Base-by-base conservation (phyloP, 2,329 filamentous ascomycete species). In the Cercospora zeina region DNA sequence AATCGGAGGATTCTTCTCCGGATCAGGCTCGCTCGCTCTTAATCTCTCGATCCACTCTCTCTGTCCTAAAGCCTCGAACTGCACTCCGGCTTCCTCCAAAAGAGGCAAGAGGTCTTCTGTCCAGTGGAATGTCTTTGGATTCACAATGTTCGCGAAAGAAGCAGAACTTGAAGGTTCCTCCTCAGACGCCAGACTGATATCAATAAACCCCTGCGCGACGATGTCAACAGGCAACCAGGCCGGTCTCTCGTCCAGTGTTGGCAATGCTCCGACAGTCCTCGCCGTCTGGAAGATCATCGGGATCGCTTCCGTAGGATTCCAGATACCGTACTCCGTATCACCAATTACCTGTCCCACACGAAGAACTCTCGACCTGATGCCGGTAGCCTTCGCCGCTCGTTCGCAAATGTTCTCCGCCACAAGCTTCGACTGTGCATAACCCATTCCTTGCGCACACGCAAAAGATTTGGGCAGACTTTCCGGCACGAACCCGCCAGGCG, bases 51-150 rank as follows among this genome's bases (percentile, higher is more conserved):
- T 70, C 81, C 81, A 83, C 58, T 81, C 77, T 8, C 73, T 71
- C 39, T 78, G 74, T 2, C 76, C 64, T 1, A 84, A 77, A 6
- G 75, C 70, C 16, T 78, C 72, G 53, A 82, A 83, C 14, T 74
- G 62, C 5, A 84, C 68, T 0, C 81, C 81, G 0, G 79, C 76
- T 0, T 71, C 68, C n/a, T 70, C 72, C 7, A 87, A 72, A 3
- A 78, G 77, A 1, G 83, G 83, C 0, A 87, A 76, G 2, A 87
- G 71, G 55, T 85, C 80, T 0, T 75, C 61, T 0, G 80, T 83
- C 82, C 83, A 86, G 37, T 80, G 74, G 65, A 85, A 81, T 1
- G 73, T 72, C 6, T 66, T 71, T 0, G 79, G 78, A 62, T 85
- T 85, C n/a, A 82, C 75, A 8, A 62, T 37, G 13, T 62, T 67